These are phyloP conservation scores for Saccharum spontaneum DNA, from an alignment of 176 grass and related monocot genomes.

Conservation along the genomic window DNA sequence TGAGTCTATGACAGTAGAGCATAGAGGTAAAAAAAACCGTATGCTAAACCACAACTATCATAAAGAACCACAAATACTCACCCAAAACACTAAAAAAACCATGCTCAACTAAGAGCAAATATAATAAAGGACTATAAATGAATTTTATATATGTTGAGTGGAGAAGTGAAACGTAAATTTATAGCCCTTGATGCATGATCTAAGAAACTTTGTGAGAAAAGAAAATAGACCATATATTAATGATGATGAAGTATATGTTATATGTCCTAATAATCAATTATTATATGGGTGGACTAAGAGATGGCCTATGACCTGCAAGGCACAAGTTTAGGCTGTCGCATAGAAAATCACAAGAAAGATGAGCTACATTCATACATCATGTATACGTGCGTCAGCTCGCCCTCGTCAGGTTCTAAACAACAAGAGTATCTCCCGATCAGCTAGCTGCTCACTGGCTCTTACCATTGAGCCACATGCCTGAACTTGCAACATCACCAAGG, in stretches of 20 bases:
- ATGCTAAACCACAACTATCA: background rate
- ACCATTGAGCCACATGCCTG: background rate
- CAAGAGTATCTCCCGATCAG: background rate
- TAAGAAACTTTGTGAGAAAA: background rate
- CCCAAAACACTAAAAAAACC: background rate
- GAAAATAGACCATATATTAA: background rate
- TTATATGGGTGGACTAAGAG: background rate
- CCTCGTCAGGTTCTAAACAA: background rate
- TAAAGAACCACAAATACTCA: background rate
- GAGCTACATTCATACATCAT: background rate
- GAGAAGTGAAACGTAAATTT: too few species aligned
- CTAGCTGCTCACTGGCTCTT: background rate
- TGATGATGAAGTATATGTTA: background rate
- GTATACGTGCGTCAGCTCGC: background rate
- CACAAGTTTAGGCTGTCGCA: background rate
- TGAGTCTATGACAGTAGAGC: too few species aligned
- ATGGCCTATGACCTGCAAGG: background rate
- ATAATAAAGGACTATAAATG: background rate
- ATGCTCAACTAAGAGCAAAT: too few species aligned
- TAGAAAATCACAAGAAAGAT: background rate
- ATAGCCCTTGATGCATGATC: background rate
- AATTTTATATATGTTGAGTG: too few species aligned
- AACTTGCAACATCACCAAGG: background rate
- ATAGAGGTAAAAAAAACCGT: too few species aligned
- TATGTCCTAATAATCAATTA: background rate